Evolutionary conservation across 1,284 basidiomycete species (phyloP).

Genomic region (Ustilago hordei): DNA sequence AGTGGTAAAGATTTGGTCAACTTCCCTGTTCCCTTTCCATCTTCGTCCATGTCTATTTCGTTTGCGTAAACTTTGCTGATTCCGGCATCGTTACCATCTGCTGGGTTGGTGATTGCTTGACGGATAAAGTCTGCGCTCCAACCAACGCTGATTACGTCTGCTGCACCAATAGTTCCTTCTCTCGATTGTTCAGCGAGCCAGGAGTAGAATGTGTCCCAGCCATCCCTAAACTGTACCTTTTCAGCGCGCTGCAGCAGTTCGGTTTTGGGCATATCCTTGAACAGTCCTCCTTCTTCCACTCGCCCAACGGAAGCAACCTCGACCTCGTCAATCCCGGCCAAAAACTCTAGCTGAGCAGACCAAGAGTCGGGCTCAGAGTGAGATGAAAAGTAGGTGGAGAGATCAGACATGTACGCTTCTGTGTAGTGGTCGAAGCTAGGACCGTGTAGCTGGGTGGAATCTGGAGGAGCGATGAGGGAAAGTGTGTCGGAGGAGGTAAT

Average conservation of each 20-base stretch:
- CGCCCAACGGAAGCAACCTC: constrained; percentile 48
- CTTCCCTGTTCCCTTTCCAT: constrained; percentile 42
- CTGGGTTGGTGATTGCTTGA: constrained; percentile 19
- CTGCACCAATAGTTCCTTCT: constrained; percentile 4
- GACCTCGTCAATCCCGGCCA: constrained; percentile 45
- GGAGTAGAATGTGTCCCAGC: constrained; percentile 42
- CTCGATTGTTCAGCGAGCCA: constrained; percentile 23
- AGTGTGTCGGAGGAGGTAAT: constrained; percentile 64
- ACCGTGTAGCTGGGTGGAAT: constrained; percentile 27
- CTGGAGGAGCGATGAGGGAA: constrained; percentile 54
- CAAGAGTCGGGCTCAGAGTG: constrained; percentile 23
- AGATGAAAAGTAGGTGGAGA: constrained; percentile 11
- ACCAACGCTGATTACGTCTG: constrained; percentile 61
- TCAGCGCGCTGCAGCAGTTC: constrained; percentile 21
- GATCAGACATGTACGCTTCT: constrained; percentile 51
- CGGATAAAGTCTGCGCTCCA: constrained; percentile 62
- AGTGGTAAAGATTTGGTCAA: constrained; percentile 30
- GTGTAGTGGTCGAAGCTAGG: constrained; percentile 50
- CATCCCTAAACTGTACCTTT: constrained; percentile 35
- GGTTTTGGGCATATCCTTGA: constrained; percentile 29
- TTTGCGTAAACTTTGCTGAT: constrained; percentile 53
- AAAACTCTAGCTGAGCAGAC: constrained; percentile 35
- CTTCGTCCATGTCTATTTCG: constrained; percentile 49
- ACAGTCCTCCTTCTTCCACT: constrained; percentile 53
- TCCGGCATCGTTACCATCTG: not conserved